These are phyloP conservation scores for Conticribra weissflogii DNA, from an alignment of 108 stramenopile genomes.

Conservation along the genomic window DNA sequence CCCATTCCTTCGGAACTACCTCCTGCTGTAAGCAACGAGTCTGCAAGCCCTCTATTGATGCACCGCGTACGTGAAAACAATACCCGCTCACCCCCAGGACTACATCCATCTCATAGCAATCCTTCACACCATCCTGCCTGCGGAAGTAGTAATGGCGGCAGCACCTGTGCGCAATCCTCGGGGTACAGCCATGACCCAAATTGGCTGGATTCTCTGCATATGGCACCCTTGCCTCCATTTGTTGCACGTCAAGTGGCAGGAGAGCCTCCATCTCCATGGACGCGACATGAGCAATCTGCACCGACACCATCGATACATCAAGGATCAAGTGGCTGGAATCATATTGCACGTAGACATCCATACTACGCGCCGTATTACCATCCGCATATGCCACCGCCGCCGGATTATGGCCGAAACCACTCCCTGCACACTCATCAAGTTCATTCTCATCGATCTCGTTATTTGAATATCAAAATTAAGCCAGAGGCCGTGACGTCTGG, in stretches of 20 bases:
- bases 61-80: constrained; percentile 9
- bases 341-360: neutral
- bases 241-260: constrained; percentile 9
- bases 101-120: constrained; percentile 1
- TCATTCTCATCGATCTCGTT: neutral
- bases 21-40: constrained; percentile 28
- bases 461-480: constrained; percentile 2
- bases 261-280: constrained; percentile 18
- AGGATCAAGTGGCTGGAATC: constrained; percentile 2
- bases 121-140: neutral
- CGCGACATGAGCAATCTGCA: constrained; percentile 1
- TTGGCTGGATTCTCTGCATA: constrained; percentile 11
- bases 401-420: neutral
- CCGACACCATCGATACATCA: neutral
- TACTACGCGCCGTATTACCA: constrained; percentile 29
- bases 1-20: constrained; percentile 27
- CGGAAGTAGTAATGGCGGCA: neutral
- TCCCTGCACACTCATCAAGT: no score
- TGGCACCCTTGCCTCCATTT: constrained; percentile 33
- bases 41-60: constrained; percentile 18
- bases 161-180: neutral
- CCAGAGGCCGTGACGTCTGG: neutral
- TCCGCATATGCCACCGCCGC: constrained; percentile 4
- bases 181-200: neutral
- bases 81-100: neutral